Percentiles rank a stretch among this genome's conserved stretches.
phyloP scores from a whole-genome alignment of 1,139 yeast species.

The Yamadazyma atmosphaerica region DNA sequence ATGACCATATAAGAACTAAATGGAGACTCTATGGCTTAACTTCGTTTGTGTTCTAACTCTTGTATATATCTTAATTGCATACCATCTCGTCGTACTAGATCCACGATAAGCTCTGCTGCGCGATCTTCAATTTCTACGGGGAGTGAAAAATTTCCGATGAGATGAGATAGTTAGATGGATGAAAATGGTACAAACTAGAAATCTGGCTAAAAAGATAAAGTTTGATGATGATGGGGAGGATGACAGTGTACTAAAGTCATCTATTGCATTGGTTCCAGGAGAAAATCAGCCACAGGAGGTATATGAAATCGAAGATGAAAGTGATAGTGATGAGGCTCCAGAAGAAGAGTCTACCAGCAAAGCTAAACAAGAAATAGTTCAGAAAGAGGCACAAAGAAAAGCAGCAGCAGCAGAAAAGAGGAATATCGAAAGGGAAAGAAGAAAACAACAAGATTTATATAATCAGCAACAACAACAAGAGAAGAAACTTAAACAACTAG shows the following conservation, averaged over 20 bases:
- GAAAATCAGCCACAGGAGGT: slow-evolving; percentile 8
- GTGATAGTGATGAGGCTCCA: slow-evolving; percentile 48
- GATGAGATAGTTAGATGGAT: slow-evolving; percentile 8
- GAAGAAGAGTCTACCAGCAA: slow-evolving; percentile 43
- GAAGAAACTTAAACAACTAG: slow-evolving; percentile 23
- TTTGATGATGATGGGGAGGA: slow-evolving; percentile 29
- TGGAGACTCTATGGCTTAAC: slow-evolving; percentile 44
- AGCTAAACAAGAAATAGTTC: slow-evolving; percentile 32
- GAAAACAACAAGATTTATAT: slow-evolving; percentile 49
- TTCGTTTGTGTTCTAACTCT: slow-evolving; percentile 19
- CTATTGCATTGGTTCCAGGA: slow-evolving; percentile 3
- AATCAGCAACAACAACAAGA: slow-evolving; percentile 51
- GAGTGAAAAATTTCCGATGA: slow-evolving; percentile 3
- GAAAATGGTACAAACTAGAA: slow-evolving; percentile 28
- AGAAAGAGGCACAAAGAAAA: slow-evolving; percentile 33
- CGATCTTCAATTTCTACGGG: too few species aligned
- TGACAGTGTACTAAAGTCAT: slow-evolving; percentile 3
- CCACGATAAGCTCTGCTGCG: neutral
- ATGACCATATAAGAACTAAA: slow-evolving; percentile 27
- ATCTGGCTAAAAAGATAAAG: slow-evolving; percentile 23
- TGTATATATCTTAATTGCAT: neutral
- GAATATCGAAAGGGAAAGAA: slow-evolving; percentile 44
- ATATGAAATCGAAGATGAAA: slow-evolving; percentile 21
- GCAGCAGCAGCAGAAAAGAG: slow-evolving; percentile 35
- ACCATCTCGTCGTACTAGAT: too few species aligned